Base-by-base conservation (phyloP, 768 basidiomycete species). In the Leccinellum rugosiceps region DNA sequence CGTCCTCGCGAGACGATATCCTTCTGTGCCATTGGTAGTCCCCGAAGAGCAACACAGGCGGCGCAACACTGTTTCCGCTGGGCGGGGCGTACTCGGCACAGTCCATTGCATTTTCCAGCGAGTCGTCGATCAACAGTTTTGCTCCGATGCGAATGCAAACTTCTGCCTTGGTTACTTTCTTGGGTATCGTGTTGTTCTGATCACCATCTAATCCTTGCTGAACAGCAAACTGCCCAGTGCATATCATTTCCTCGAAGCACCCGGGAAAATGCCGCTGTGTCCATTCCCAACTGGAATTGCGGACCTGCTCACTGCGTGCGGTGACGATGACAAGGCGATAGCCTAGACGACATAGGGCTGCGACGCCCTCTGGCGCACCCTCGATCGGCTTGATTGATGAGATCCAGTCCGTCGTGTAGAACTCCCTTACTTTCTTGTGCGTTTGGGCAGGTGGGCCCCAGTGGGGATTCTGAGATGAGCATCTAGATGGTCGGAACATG, bases 21-120 rank as follows among this genome's bases (percentile, higher is more conserved):
- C 86, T 80, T 67, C 82, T 75, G 65, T 87, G 90, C 91, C 91
- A 92, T 61, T 82, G 77, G 65, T 91, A 90, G 54, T 83, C 72
- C 21, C 91, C 91, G 62, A 92, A 92, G 6, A 93, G 77, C 41
- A 92, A 70, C 30, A 88, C 85, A 3, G 78, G 81, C 14, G 80
- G 81, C n/a, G 77, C 75, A 25, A 50, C 47, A 50, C 48, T 38
- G 8, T 52, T 54, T 17, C 38, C 65, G 5, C 43, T 58, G n/a
- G 52, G 52, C 23, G 66, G 47, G 21, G 56, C 38, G 54, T 74
- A 44, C 31, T 67, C 77, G 0, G 77, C 78, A 60, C 85, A 85
- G 56, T 83, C 78, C 26, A 88, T 61, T 35, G 86, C 87, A 69
- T 92, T 92, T 70, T 92, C 90, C 43, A 86, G 65, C 6, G 89